Evolutionary conservation across 169 alveolate species (phyloP).

Genomic region (Theileria luwenshuni): DNA sequence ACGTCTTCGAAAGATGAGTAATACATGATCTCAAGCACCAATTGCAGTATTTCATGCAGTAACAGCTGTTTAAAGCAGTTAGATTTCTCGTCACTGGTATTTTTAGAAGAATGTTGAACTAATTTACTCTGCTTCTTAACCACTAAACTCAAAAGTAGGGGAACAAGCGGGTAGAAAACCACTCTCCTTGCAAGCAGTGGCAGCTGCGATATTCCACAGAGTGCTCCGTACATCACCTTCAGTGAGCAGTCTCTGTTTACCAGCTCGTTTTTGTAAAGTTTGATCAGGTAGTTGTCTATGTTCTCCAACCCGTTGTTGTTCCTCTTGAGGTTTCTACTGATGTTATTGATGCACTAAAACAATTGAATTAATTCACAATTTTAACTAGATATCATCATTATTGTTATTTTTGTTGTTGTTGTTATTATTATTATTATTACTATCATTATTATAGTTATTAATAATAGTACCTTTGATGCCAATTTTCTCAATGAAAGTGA

Average conservation of each 20-base stretch:
- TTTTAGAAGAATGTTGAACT: constrained; percentile 19
- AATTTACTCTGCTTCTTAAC: constrained; percentile 40
- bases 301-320: constrained; percentile 56
- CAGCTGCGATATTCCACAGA: constrained; percentile 57
- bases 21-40: constrained; percentile 41
- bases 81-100: constrained; percentile 20
- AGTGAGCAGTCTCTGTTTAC: constrained; percentile 41
- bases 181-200: constrained; percentile 56
- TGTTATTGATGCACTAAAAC: constrained; percentile 38
- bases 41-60: constrained; percentile 57
- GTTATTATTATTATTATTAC: neutral
- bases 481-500: constrained; percentile 41
- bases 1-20: constrained; percentile 64
- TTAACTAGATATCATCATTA: neutral
- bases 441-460: neutral
- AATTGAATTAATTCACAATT: neutral
- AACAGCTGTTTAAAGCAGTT: constrained; percentile 41
- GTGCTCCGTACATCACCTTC: constrained; percentile 55
- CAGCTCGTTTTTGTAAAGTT: constrained; percentile 43
- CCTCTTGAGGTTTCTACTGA: constrained; percentile 36
- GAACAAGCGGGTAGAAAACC: constrained; percentile 61
- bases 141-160: constrained; percentile 44
- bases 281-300: constrained; percentile 58
- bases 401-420: neutral
- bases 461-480: constrained; percentile 43